Base-by-base conservation (phyloP, 2,329 filamentous ascomycete species). In the Ustilaginoidea virens region DNA sequence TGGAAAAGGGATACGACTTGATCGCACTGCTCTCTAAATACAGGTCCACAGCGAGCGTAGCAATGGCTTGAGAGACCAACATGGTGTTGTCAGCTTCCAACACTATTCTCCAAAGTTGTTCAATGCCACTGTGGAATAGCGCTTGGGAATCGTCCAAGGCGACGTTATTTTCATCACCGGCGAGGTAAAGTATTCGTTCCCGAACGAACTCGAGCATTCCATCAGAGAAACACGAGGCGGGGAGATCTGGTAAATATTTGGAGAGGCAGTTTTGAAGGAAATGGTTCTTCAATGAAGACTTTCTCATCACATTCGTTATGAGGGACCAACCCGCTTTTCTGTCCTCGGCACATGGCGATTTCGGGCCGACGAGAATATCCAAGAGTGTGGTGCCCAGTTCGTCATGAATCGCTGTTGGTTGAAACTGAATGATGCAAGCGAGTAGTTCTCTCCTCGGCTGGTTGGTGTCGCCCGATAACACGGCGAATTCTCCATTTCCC, bases 21-120 rank as follows among this genome's bases (percentile, higher is more conserved):
- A 76, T 67, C n/a, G 59, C 53, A 7, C 45, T 42, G 43, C 63
- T 69, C 17, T 70, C 57, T 19, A 90, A 60, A 44, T 90, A 92
- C 9, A 83, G 62, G 15, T 75, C 66, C 25, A 57, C 53, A 15
- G 85, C 81, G 4, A 92, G 69, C 14, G 74, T 72, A 28, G 61
- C 63, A 17, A 79, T 83, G 1, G 81, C 78, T 29, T 63, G 55
- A 13, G 66, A 63, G 39, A 81, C 80, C 27, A 92, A 73, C 1
- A 63, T 67, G 21, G 66, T 58, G 21, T 68, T 59, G 5, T 73
- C 70, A 2, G 80, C 73, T 11, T 69, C 74, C 30, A 92, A 56
- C 19, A 87, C 72, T 41, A 93, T 70, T 15, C 73, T 70, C 86
- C 86, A 93, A n/a, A 93, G 58, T 33, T 85, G 67, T 40, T 90